Evolutionary conservation across 1,284 basidiomycete genomes (phyloP).

Genomic region (Athelia psychrophila): DNA sequence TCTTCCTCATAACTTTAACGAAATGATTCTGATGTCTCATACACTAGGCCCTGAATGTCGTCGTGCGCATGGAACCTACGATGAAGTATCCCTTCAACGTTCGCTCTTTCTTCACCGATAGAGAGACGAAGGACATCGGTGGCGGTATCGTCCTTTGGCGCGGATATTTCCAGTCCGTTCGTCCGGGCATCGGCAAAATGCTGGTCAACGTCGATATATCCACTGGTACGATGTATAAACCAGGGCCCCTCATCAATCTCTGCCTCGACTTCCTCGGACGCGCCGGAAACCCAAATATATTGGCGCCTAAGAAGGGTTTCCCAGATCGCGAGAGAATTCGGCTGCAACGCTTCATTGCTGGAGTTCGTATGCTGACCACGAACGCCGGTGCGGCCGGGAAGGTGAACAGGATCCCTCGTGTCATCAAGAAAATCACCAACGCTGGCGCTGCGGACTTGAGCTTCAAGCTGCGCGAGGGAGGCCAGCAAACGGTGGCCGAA

Average conservation of each 20-base stretch:
- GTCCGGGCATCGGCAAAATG: conserved; percentile 64
- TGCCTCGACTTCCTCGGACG: conserved; percentile 53
- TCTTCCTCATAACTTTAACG: not conserved
- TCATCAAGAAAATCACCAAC: conserved; percentile 52
- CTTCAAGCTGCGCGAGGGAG: conserved; percentile 56
- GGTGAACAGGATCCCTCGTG: conserved; percentile 38
- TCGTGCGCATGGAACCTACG: conserved; percentile 70
- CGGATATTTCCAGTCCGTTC: conserved; percentile 74
- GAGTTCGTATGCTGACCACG: conserved; percentile 41
- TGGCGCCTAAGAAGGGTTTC: conserved; percentile 43
- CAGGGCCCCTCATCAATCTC: conserved; percentile 45
- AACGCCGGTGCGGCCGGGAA: conserved; percentile 31
- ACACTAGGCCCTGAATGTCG: conserved; percentile 66
- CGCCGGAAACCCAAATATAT: conserved; percentile 32
- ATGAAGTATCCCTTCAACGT: conserved; percentile 72
- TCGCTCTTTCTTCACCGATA: conserved; percentile 70
- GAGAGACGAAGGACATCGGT: conserved; percentile 64
- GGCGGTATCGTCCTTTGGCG: conserved; percentile 67
- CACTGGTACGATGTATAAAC: conserved; percentile 73
- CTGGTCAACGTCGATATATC: conserved; percentile 78
- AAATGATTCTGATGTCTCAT: not conserved
- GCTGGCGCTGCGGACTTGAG: conserved; percentile 46
- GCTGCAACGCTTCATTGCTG: conserved; percentile 59
- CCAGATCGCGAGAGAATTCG: conserved; percentile 57
- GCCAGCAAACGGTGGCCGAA: conserved; percentile 51